Percentiles rank a stretch among this genome's conserved stretches.
Conservation (phyloP, 257 asterid species). For the Dorcoceras hygrometricum region DNA sequence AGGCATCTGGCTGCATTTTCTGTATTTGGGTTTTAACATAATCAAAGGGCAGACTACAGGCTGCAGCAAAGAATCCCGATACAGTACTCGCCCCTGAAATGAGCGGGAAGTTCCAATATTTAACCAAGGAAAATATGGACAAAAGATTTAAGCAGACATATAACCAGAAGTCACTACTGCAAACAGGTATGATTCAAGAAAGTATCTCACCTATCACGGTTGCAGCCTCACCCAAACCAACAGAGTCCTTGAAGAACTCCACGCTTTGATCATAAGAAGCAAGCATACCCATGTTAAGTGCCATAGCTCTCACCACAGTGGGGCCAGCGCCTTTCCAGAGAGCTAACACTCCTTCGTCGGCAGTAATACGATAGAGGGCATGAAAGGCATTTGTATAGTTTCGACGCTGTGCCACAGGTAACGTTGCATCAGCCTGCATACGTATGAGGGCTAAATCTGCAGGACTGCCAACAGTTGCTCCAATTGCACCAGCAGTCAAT, state of each 20-base stretch:
- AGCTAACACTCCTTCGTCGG: constrained; percentile 86
- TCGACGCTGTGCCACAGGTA: constrained; percentile 80
- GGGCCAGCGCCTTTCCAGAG: constrained; percentile 99
- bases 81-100: constrained; percentile 78
- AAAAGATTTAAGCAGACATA: background rate
- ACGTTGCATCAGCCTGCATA: constrained; percentile 98
- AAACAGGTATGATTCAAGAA: background rate
- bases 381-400: constrained; percentile 82
- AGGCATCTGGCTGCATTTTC: constrained; percentile 93
- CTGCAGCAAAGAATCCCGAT: constrained; percentile 88
- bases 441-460: constrained; percentile 96
- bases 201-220: constrained; percentile 66
- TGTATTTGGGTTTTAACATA: constrained; percentile 93
- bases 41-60: constrained; percentile 94
- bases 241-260: constrained; percentile 66
- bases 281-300: constrained; percentile 98
- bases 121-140: background rate
- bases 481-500: constrained; percentile 95
- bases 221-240: constrained; percentile 72
- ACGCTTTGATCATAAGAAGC: constrained; percentile 93
- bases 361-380: constrained; percentile 68
- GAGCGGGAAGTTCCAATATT: background rate
- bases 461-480: constrained; percentile 88
- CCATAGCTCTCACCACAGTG: constrained; percentile 98
- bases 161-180: background rate